Evolutionary conservation across 768 basidiomycete genomes (phyloP), one percentile per base, ranked within the genome.

Genomic region (Boletellus ananas): DNA sequence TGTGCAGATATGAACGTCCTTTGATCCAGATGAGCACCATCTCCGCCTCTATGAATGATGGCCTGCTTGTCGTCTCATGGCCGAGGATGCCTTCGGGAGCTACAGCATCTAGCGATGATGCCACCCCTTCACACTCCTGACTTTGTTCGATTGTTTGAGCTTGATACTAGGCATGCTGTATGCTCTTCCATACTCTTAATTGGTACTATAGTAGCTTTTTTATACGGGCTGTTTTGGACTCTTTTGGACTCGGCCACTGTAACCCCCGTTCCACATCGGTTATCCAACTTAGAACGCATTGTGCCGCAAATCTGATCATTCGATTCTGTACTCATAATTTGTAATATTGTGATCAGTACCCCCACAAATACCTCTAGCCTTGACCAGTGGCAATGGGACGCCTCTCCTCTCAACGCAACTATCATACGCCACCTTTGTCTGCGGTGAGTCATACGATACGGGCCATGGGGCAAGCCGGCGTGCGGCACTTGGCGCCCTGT

Each of bases 401-500:
- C 34, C 72, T 64, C 38, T 60, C 52, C 23, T 7, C 56, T 68
- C 64, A 79, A 75, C 18, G 52, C 52, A 23, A 81, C 58, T 5
- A 78, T 74, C 37, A 81, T 75, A 25, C 23, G 42, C 78, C 65
- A n/a, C 58, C 47, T 54, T 65, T 68, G n/a, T 45, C 55, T 2
- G 18, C 29, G 49, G 46, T 53, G 60, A 65, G 52, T 65, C 60
- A 60, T 21, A 29, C 34, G 0, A 25, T 37, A 34, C 6, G 16
- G 3, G 29, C 29, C 29, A 11, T 29, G 10, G n/a, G 34, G 40
- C 13, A 25, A 29, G 34, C 17, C 34, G 27, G 42, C 33, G 31
- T 42, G 44, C 31, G 29, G 42, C 31, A 57, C 71, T 17, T 25
- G 23, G 23, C 58, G 82, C 84, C 83, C 83, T 27, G 81, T 82